Evolutionary conservation across 2,329 filamentous ascomycete species (phyloP).

Genomic region (Thielaviopsis musarum): DNA sequence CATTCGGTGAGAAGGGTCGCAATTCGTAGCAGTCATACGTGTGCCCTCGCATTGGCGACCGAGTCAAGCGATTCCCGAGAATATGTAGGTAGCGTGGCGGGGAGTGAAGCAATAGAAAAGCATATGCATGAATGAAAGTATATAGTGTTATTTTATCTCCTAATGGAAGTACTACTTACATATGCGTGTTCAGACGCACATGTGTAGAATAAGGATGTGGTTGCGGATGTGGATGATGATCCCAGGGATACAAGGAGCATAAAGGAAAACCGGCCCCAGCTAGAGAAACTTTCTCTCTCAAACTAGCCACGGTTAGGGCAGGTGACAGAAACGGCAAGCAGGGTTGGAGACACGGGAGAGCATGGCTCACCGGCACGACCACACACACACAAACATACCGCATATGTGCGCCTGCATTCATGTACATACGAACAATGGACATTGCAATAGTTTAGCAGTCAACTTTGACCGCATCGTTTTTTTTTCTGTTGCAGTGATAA

Average conservation of each 20-base stretch:
- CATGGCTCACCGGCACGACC: neutral
- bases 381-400: neutral
- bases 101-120: neutral
- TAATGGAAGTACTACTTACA: neutral
- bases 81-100: neutral
- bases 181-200: neutral
- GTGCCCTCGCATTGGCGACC: neutral
- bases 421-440: neutral
- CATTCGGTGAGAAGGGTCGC: neutral
- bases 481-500: too few species aligned
- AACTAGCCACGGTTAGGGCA: neutral
- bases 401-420: neutral
- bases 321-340: constrained; percentile 3
- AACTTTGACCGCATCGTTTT: too few species aligned
- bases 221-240: neutral
- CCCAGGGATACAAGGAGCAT: neutral
- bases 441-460: neutral
- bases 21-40: neutral
- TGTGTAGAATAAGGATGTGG: neutral
- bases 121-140: neutral
- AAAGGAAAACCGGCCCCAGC: neutral
- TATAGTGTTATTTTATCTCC: neutral
- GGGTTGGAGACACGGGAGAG: neutral
- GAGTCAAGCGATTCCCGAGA: neutral
- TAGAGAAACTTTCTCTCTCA: neutral